Base-by-base conservation (phyloP, 2,329 filamentous ascomycete genomes). In the Aotearoamyces nothofagi region DNA sequence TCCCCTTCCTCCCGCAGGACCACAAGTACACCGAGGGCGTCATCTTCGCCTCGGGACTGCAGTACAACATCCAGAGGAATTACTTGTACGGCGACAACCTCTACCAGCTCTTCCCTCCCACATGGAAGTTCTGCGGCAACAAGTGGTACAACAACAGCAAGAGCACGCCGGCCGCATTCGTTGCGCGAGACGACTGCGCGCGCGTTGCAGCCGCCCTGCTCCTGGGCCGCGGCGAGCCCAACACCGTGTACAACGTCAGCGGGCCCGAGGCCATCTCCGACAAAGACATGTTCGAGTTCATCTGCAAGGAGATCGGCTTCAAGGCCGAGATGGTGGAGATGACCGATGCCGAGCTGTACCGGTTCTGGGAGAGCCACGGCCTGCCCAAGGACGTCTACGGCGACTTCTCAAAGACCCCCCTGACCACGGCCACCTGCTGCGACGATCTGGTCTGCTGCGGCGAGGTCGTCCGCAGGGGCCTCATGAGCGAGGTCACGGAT, bases 51-150 rank as follows among this genome's bases (percentile, higher is more conserved):
- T 39, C 33, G 12, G 37, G 39, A 9, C 34, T 42, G 9, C 15
- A 24, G 26, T 41, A 36, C 27, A 39, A 37, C 26, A 36, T 41
- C 15, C 39, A 41, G 31, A 33, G 39, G 20, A 40, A 40, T 26
- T 40, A 40, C 29, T 34, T 42, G 19, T 40, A 42, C 26, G 24
- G 27, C 15, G 40, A 41, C 26, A 42, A 40, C 30, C 33, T 33
- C 12, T 33, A 31, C 6, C 33, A 33, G 24, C 24, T 40, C n/a
- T 35, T 39, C 20, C 29, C 35, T 9, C 32, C 29, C 5, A 22
- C 25, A n/a, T 41, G 35, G 39, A 28, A 30, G 7, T 40, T 33
- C 13, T 34, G 35, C 13, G 40, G 37, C 9, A 31, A 39, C 25
- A 33, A 27, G 15, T 42, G 40, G 40, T 20, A 33, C n/a, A 35